phyloP scores from a whole-genome alignment of 2,329 filamentous ascomycete species.

The Capronia coronata region DNA sequence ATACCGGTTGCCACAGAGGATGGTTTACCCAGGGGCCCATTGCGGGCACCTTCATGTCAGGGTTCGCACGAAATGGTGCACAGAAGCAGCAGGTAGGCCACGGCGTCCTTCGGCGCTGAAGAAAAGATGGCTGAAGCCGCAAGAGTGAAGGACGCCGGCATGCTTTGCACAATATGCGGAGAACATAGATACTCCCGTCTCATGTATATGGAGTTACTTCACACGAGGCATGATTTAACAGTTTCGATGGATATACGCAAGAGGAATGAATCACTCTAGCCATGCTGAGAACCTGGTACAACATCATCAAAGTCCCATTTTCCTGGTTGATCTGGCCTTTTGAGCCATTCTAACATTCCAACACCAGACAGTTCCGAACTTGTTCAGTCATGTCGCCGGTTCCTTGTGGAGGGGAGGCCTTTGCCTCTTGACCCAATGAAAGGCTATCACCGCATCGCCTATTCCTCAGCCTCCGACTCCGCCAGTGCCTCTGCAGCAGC shows the following conservation, averaged over 20 bases:
- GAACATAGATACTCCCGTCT: too few species aligned
- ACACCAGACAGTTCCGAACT: not conserved
- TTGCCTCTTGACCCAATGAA: not conserved
- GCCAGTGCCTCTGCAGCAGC: not conserved
- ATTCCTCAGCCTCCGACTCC: not conserved
- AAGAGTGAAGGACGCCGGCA: too few species aligned
- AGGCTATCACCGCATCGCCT: not conserved
- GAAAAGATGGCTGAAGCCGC: too few species aligned
- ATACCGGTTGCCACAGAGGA: too few species aligned
- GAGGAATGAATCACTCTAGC: not conserved
- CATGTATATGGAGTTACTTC: not conserved
- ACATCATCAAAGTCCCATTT: not conserved
- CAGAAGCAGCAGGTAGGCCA: too few species aligned
- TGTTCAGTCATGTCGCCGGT: not conserved
- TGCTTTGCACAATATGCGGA: too few species aligned
- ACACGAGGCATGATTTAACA: too few species aligned
- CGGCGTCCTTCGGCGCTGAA: too few species aligned
- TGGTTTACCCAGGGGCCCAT: too few species aligned
- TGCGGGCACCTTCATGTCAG: too few species aligned
- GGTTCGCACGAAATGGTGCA: too few species aligned
- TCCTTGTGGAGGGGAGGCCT: not conserved
- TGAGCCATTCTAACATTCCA: not conserved
- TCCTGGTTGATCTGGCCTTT: not conserved
- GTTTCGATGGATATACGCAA: not conserved
- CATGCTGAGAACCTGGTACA: not conserved